Evolutionary conservation across 1,139 yeast genomes (phyloP), one percentile per base, ranked within the genome.

Genomic region (Yamadazyma aaseri): DNA sequence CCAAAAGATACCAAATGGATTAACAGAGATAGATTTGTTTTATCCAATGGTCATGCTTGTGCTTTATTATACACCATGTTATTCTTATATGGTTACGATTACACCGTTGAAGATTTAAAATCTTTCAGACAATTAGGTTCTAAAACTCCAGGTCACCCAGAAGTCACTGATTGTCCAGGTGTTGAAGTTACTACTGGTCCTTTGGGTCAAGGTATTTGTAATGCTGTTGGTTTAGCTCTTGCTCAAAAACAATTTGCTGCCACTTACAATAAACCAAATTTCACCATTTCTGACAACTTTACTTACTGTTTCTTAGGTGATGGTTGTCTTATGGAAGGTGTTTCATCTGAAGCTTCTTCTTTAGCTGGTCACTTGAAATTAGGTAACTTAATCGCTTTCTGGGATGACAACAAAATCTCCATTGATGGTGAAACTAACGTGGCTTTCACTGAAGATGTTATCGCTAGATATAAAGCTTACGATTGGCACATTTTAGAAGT

Each of bases 291-390:
- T 39, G 85, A 86, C 70, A 77, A 79, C 61, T 76, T 73, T 75
- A 80, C 87, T 46, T 92, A 80, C 66, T 63, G 71, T 47, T 82
- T 92, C 73, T 68, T 86, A 44, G 98, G 98, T 69, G 98, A 92
- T 55, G 98, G 97, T 52, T 92, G 97, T 72, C 74, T 90, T 75
- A 85, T 83, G 90, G 98, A 92, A 73, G 98, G 98, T 76, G 86
- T 92, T 45, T 79, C 97, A 41, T 79, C 94, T 39, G 98, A 92
- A 72, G 94, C 97, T 32, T 76, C 79, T 50, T 90, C 97, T 26
- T 70, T 89, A 46, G 98, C 97, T 45, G 98, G 97, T 55, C 97
- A 92, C 71, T 75, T 90, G 64, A 78, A 86, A 71, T 81, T 92
- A 63, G 87, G 87, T 62, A 89, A 89, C 74, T 77, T 92, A 70